Conservation (phyloP, 129 eudicot species). For the Lonicera japonica region DNA sequence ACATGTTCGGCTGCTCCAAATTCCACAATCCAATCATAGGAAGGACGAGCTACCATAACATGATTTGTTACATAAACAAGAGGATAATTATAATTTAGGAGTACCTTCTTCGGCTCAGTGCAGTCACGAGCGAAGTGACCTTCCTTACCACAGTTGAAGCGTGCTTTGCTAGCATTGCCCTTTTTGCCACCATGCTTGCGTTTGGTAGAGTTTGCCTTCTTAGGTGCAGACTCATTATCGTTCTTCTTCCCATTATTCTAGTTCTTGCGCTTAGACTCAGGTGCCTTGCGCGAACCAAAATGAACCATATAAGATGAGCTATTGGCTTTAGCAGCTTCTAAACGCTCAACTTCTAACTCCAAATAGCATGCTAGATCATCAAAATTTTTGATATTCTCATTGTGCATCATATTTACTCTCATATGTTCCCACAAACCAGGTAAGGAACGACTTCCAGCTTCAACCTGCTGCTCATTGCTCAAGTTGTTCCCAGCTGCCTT, state of each 20-base stretch:
- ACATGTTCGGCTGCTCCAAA: constrained; percentile 7
- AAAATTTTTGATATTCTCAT: not conserved
- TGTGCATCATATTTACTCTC: not conserved
- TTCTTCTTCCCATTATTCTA: not conserved
- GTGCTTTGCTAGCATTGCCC: not conserved
- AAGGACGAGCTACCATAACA: constrained; percentile 2
- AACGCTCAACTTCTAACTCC: constrained; percentile 4
- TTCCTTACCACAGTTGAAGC: not conserved
- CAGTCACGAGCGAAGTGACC: constrained; percentile 5
- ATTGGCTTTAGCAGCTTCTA: not conserved
- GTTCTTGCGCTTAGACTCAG: not conserved
- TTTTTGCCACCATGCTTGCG: not conserved
- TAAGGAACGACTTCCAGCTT: not conserved
- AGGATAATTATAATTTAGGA: not conserved
- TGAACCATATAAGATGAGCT: not conserved
- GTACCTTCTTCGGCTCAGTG: constrained; percentile 6
- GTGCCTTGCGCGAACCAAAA: not conserved
- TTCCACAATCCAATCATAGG: constrained; percentile 19
- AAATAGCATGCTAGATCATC: not conserved
- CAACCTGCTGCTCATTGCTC: no score
- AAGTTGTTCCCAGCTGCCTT: no score
- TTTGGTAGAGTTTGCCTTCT: not conserved
- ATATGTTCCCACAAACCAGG: not conserved
- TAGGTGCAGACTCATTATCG: not conserved
- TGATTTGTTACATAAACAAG: not conserved